Evolutionary conservation across 2,329 filamentous ascomycete genomes (phyloP).

Genomic region (Davidsoniella neocaledoniae): DNA sequence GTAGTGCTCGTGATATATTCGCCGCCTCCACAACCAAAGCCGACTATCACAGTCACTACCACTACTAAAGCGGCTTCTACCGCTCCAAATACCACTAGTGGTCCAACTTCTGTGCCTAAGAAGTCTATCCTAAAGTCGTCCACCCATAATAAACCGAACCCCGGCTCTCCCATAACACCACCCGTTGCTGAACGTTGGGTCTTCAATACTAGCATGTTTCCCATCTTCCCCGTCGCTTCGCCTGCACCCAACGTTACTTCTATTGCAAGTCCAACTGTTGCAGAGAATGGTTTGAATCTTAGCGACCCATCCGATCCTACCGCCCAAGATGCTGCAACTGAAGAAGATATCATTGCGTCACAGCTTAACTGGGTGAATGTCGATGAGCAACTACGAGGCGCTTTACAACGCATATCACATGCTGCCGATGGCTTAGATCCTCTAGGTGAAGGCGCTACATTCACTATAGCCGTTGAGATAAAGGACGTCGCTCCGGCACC

Average conservation of each 20-base stretch:
- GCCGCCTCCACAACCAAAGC: constrained; percentile 11
- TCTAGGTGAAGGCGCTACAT: constrained; percentile 51
- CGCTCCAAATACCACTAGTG: constrained; percentile 25
- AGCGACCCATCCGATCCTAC: not conserved
- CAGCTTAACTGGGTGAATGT: constrained; percentile 40
- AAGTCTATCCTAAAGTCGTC: constrained; percentile 3
- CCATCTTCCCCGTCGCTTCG: not conserved
- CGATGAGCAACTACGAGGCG: constrained; percentile 55
- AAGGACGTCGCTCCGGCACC: constrained; percentile 41
- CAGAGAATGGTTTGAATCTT: not conserved
- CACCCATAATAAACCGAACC: constrained; percentile 21
- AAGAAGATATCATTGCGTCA: constrained; percentile 14
- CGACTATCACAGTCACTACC: not conserved
- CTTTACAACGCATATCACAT: constrained; percentile 44
- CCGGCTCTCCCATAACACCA: constrained; percentile 13
- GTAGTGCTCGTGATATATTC: constrained; percentile 33
- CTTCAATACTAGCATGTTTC: constrained; percentile 8
- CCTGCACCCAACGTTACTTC: constrained; percentile 19
- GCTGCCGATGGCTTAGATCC: constrained; percentile 38
- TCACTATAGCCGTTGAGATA: constrained; percentile 60
- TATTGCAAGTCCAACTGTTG: not conserved
- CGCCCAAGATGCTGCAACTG: constrained; percentile 14
- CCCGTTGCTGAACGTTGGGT: constrained; percentile 13
- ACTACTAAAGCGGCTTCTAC: not conserved
- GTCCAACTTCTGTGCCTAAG: constrained; percentile 19